Evolutionary conservation across 306 rosid genomes (phyloP).

Genomic region (Parietaria judaica): DNA sequence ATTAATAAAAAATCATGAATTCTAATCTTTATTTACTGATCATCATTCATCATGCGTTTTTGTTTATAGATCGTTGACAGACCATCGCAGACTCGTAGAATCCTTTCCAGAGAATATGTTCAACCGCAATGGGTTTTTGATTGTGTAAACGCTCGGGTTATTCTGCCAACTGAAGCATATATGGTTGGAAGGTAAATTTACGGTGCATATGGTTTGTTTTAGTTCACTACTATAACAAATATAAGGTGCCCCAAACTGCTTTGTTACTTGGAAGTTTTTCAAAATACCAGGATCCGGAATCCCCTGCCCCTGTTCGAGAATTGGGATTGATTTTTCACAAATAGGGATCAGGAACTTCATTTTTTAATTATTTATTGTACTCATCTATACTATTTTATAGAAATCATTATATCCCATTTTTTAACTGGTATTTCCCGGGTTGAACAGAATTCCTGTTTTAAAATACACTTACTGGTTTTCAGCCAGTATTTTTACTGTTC

Average conservation of each 20-base stretch:
- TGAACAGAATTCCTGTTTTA: too few species aligned
- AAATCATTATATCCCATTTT: too few species aligned
- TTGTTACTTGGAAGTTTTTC: too few species aligned
- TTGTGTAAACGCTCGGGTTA: slow-evolving; percentile 62
- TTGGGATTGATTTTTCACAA: too few species aligned
- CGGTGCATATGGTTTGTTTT: background rate
- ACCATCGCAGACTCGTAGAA: slow-evolving; percentile 59
- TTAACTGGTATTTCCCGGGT: too few species aligned
- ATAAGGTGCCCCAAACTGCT: background rate
- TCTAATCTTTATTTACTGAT: background rate
- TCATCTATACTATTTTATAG: too few species aligned
- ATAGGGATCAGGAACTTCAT: too few species aligned
- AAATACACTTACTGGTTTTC: too few species aligned
- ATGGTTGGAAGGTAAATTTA: slow-evolving; percentile 68
- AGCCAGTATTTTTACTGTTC: too few species aligned
- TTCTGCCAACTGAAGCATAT: slow-evolving; percentile 68
- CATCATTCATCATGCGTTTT: slow-evolving; percentile 11
- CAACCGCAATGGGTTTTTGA: slow-evolving; percentile 98
- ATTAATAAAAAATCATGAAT: background rate
- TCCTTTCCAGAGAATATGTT: slow-evolving; percentile 69
- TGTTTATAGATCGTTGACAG: slow-evolving; percentile 70
- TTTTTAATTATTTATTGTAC: too few species aligned
- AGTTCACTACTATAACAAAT: background rate
- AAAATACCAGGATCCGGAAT: too few species aligned
- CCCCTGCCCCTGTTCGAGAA: too few species aligned